Conservation (phyloP, 768 basidiomycete species). For the Inosperma sp. region DNA sequence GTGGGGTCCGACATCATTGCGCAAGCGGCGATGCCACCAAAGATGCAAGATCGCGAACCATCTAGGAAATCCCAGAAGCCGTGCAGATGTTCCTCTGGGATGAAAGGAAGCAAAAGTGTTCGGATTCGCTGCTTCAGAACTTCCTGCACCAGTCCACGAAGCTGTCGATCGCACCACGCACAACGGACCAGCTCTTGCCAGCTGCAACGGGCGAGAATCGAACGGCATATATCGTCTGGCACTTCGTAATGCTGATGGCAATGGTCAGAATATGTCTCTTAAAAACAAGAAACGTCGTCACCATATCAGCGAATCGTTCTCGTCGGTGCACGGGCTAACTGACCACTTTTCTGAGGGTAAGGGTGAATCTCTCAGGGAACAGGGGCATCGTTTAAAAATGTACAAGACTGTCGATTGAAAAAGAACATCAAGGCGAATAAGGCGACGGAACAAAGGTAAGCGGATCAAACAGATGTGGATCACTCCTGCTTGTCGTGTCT, state of each 20-base stretch:
- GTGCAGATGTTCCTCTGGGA: neutral
- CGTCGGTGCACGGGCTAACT: no score
- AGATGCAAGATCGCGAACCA: neutral
- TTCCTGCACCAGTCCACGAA: neutral
- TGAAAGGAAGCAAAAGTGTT: neutral
- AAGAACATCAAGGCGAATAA: no score
- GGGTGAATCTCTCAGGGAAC: no score
- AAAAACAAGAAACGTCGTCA: neutral
- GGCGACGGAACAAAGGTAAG: no score
- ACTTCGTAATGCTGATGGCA: neutral
- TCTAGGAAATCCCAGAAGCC: neutral
- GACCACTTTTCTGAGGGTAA: no score
- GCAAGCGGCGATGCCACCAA: neutral
- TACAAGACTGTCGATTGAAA: no score
- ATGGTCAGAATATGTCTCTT: neutral
- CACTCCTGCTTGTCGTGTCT: no score
- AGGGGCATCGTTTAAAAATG: no score
- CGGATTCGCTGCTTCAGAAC: neutral
- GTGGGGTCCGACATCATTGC: neutral
- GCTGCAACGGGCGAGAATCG: neutral
- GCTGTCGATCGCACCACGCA: neutral
- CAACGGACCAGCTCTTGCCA: neutral
- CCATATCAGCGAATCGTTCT: no score
- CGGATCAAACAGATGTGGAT: no score
- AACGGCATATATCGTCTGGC: neutral